Evolutionary conservation across 2,329 filamentous ascomycete species (phyloP).

Genomic region (Diaporthe eres): DNA sequence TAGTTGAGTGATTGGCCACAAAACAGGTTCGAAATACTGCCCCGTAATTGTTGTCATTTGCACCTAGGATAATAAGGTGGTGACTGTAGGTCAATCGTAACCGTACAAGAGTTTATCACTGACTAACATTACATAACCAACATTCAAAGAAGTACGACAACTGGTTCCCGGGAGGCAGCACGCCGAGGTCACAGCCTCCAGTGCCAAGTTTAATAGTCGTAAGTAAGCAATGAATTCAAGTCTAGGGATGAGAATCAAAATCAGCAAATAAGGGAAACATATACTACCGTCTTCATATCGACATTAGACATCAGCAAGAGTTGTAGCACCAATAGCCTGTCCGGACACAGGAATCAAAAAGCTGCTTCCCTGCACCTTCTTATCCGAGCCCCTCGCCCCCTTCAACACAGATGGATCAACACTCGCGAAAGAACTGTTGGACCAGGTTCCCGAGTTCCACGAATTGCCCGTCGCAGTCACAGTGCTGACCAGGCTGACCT

Average conservation of each 20-base stretch:
- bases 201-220: too few species aligned
- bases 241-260: neutral
- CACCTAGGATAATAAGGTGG: too few species aligned
- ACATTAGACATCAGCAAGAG: constrained; percentile 6
- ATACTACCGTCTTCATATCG: neutral
- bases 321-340: constrained; percentile 15
- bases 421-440: constrained; percentile 11
- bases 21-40: too few species aligned
- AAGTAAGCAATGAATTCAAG: neutral
- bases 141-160: too few species aligned
- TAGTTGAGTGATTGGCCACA: too few species aligned
- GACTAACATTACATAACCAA: too few species aligned
- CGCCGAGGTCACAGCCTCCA: too few species aligned
- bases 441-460: constrained; percentile 14
- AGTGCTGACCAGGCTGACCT: neutral
- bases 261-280: too few species aligned
- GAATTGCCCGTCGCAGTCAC: constrained; percentile 11
- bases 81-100: too few species aligned
- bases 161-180: too few species aligned
- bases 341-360: constrained; percentile 3
- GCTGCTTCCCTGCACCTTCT: constrained; percentile 10
- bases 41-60: too few species aligned
- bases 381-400: constrained; percentile 13
- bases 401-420: neutral
- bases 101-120: too few species aligned